Evolutionary conservation across 2,329 filamentous ascomycete species (phyloP).

Genomic region (Cladosporium sp.): DNA sequence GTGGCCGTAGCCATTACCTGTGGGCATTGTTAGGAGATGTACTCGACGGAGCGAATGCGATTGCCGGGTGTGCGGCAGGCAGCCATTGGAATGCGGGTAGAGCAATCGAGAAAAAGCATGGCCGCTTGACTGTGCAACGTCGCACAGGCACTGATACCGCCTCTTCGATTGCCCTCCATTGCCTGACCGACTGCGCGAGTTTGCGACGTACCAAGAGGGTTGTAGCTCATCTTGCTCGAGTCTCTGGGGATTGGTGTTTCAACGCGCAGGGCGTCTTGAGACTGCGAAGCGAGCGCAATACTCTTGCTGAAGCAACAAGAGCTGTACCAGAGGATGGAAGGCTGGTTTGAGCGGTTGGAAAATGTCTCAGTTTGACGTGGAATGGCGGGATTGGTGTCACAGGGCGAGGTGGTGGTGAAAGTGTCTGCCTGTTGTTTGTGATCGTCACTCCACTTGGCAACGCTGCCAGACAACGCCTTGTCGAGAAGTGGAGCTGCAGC

Average conservation of each 20-base stretch:
- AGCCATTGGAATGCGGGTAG: slow-evolving; percentile 7
- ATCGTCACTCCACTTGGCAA: background rate
- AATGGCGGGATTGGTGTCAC: background rate
- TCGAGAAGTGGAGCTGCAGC: no score
- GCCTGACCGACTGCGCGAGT: background rate
- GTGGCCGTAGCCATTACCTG: slow-evolving; percentile 19
- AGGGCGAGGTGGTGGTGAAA: background rate
- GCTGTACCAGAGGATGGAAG: background rate
- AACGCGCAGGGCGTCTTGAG: background rate
- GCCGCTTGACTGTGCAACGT: background rate
- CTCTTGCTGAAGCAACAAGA: background rate
- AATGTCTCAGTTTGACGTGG: background rate
- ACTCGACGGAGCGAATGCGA: background rate
- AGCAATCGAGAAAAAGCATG: background rate
- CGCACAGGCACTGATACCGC: background rate
- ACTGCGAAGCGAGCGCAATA: background rate
- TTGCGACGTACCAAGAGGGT: slow-evolving; percentile 11
- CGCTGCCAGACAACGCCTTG: no score
- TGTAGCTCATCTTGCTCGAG: slow-evolving; percentile 12
- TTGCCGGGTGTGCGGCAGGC: background rate
- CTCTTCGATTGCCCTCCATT: background rate
- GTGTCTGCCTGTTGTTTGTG: background rate
- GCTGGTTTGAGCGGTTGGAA: background rate
- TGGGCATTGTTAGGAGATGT: slow-evolving; percentile 3
- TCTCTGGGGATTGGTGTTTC: background rate